These are phyloP conservation scores for Phytophthora vignae DNA, from an alignment of 352 stramenopile genomes.

Conservation along the genomic window DNA sequence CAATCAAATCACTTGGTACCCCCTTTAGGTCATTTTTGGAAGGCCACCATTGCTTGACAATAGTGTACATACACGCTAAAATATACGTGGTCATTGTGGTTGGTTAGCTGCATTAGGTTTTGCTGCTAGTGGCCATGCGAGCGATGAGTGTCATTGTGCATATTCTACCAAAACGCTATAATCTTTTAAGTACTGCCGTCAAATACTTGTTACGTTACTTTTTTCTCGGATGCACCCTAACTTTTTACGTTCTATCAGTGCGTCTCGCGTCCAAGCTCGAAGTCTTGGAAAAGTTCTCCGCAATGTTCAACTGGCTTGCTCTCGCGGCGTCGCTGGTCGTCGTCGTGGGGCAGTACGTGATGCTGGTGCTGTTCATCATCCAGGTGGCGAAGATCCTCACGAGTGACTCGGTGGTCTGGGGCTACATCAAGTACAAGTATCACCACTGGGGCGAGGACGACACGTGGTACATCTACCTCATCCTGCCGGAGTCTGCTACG, in stretches of 20 bases:
- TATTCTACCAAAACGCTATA: too few species aligned
- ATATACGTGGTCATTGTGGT: too few species aligned
- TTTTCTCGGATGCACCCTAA: too few species aligned
- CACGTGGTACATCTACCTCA: constrained; percentile 41
- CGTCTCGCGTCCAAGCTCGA: constrained; percentile 43
- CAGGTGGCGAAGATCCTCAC: constrained; percentile 28
- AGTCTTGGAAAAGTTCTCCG: constrained; percentile 35
- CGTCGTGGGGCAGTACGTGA: constrained; percentile 28
- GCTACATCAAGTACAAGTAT: constrained; percentile 45
- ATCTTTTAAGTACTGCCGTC: too few species aligned
- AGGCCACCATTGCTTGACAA: too few species aligned
- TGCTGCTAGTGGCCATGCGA: too few species aligned
- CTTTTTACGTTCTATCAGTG: constrained; percentile 42
- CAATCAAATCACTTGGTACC: too few species aligned
- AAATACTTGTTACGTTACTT: too few species aligned
- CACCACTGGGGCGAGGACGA: constrained; percentile 31
- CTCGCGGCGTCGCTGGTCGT: constrained; percentile 26
- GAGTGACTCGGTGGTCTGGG: constrained; percentile 32
- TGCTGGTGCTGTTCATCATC: constrained; percentile 36
- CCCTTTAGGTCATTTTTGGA: too few species aligned
- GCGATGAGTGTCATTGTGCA: too few species aligned
- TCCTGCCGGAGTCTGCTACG: constrained; percentile 25
- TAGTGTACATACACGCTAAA: too few species aligned
- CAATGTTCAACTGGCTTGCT: constrained; percentile 32
- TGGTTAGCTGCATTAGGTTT: too few species aligned